These are phyloP conservation scores for Amanita brunnescens DNA, from an alignment of 768 basidiomycete genomes.

Conservation along the genomic window DNA sequence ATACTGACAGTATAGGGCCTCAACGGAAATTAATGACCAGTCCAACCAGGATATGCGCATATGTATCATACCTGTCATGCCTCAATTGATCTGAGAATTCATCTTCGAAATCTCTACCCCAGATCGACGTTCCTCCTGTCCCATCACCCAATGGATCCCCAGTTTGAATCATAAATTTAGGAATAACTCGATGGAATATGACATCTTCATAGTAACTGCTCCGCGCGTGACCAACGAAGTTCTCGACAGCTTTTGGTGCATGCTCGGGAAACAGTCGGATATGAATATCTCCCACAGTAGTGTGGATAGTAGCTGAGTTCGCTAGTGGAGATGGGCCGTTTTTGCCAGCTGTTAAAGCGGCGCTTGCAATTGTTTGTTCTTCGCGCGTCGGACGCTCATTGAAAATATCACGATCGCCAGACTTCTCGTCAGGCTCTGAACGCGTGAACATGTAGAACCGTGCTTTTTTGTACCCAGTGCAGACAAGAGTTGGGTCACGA, in stretches of 20 bases:
- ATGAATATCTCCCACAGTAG: constrained; percentile 91
- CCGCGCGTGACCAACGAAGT: constrained; percentile 88
- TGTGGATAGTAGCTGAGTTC: constrained; percentile 84
- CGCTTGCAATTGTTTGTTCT: constrained; percentile 80
- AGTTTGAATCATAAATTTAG: constrained; percentile 98
- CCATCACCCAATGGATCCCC: constrained; percentile 94
- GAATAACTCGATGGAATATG: constrained; percentile 95
- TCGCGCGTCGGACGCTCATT: constrained; percentile 97
- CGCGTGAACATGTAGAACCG: constrained; percentile 95
- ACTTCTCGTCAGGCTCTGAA: constrained; percentile 68
- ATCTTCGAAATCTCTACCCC: constrained; percentile 87
- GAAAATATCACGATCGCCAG: constrained; percentile 91
- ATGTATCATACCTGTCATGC: constrained; percentile 65
- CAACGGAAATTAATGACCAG: constrained; percentile 6
- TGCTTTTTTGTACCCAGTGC: constrained; percentile 86
- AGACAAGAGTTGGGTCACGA: constrained; percentile 87
- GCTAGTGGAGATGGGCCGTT: constrained; percentile 65
- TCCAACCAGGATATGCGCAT: constrained; percentile 12
- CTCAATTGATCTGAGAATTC: constrained; percentile 85
- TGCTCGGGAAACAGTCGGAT: constrained; percentile 83
- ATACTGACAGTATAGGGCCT: constrained; percentile 95
- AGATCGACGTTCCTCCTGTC: constrained; percentile 85
- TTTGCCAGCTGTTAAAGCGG: constrained; percentile 37
- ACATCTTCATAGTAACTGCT: constrained; percentile 89
- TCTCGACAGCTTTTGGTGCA: constrained; percentile 94